These are phyloP conservation scores for Apiospora rasikravindrae DNA, from an alignment of 2,329 filamentous ascomycete genomes.

Conservation along the genomic window DNA sequence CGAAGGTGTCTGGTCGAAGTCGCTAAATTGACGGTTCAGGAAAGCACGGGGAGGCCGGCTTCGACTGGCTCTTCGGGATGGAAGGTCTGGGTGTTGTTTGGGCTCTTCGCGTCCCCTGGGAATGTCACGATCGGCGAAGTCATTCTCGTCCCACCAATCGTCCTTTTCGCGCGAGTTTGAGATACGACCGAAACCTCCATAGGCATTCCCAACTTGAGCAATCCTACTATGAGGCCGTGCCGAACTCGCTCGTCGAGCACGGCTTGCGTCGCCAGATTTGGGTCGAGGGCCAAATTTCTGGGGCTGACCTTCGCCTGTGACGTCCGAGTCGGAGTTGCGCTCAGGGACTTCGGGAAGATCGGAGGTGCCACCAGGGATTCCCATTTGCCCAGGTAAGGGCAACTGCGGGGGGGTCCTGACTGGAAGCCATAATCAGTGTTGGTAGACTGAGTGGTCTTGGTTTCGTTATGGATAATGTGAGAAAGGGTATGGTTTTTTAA, in stretches of 20 bases:
- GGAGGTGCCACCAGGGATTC: not conserved
- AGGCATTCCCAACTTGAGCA: not conserved
- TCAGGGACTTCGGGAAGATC: not conserved
- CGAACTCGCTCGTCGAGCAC: not conserved
- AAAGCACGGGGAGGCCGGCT: constrained; percentile 11
- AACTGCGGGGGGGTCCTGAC: not conserved
- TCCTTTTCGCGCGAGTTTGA: not conserved
- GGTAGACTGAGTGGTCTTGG: not conserved
- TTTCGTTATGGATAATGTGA: not conserved
- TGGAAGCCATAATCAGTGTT: not conserved
- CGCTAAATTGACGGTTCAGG: not conserved
- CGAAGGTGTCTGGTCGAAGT: not conserved
- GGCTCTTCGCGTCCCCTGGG: constrained; percentile 2
- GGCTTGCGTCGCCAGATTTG: not conserved
- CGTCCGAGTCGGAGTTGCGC: constrained; percentile 5
- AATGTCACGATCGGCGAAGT: not conserved
- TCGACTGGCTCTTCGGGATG: not conserved
- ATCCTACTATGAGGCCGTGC: not conserved
- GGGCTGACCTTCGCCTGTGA: not conserved
- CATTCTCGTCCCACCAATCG: constrained; percentile 5
- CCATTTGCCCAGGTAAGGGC: not conserved
- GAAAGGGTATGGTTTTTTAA: not conserved
- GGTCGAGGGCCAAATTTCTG: not conserved
- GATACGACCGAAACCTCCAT: not conserved
- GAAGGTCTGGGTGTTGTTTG: not conserved